Conservation (phyloP, 495 filamentous ascomycete species). For the Trypethelium eluteriae region DNA sequence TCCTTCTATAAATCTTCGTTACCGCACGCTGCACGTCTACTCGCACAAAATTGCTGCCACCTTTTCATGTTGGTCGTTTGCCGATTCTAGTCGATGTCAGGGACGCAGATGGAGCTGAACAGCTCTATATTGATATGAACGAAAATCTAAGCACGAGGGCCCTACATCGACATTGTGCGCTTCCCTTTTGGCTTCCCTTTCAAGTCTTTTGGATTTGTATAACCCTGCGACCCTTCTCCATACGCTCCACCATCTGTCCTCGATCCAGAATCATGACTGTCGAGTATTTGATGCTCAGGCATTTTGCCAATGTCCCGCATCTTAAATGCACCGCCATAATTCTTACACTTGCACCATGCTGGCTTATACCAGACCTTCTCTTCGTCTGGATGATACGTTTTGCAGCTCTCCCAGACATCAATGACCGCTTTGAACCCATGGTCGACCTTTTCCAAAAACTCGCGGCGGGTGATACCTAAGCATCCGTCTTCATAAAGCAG, state of each 20-base stretch:
- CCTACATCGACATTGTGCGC: no score
- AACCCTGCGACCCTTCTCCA: no score
- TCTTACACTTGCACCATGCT: not conserved
- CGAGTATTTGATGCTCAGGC: not conserved
- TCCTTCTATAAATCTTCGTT: not conserved
- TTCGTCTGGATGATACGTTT: not conserved
- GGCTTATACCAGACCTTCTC: not conserved
- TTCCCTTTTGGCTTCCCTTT: no score
- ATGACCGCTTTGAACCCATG: not conserved
- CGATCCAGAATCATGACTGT: not conserved
- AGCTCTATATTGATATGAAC: not conserved
- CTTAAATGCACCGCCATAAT: not conserved
- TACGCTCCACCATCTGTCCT: no score
- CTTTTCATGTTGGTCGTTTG: no score
- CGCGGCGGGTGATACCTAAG: not conserved
- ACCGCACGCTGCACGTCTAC: no score
- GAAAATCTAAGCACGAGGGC: no score
- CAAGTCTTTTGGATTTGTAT: no score
- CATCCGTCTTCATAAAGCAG: not conserved
- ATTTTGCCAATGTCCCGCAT: not conserved
- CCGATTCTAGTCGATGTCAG: no score
- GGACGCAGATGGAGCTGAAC: not conserved
- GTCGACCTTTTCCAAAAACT: not conserved
- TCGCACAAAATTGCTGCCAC: no score
- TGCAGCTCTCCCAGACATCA: not conserved